Conservation (phyloP, 1,284 basidiomycete species). For the Xerocomus nothofagi region DNA sequence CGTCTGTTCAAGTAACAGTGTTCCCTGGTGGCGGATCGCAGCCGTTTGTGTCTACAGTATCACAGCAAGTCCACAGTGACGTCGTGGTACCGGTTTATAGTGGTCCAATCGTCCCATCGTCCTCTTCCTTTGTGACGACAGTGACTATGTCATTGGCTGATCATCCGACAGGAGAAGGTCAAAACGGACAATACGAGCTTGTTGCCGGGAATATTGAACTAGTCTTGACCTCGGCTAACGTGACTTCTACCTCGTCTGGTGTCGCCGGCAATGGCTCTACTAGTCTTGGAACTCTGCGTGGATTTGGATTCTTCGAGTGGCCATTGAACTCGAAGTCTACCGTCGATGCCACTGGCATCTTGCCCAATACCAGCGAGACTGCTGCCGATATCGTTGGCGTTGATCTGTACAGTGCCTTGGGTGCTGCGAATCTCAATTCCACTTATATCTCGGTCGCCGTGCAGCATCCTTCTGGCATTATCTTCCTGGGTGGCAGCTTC, state of each 20-base stretch:
- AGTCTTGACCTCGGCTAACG: slow-evolving; percentile 62
- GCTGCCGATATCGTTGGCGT: slow-evolving; percentile 64
- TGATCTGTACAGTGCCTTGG: slow-evolving; percentile 55
- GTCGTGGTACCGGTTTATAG: slow-evolving; percentile 67
- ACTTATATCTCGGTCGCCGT: slow-evolving; percentile 56
- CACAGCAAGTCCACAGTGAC: slow-evolving; percentile 75
- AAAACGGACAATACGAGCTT: slow-evolving; percentile 68
- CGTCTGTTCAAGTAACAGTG: slow-evolving; percentile 80
- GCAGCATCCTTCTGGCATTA: slow-evolving; percentile 59
- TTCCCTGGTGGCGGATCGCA: slow-evolving; percentile 71
- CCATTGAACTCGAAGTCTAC: slow-evolving; percentile 46
- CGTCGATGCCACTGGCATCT: slow-evolving; percentile 55
- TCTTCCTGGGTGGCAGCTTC: slow-evolving; percentile 84
- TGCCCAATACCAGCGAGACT: slow-evolving; percentile 77
- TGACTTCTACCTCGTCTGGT: slow-evolving; percentile 35
- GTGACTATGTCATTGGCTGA: slow-evolving; percentile 70
- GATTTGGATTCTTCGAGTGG: slow-evolving; percentile 84
- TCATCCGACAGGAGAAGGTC: slow-evolving; percentile 57
- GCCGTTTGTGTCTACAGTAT: slow-evolving; percentile 68
- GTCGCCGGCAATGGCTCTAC: slow-evolving; percentile 33
- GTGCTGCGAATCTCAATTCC: slow-evolving; percentile 40
- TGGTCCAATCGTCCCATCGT: slow-evolving; percentile 77
- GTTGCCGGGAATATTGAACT: slow-evolving; percentile 83
- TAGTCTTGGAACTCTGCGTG: slow-evolving; percentile 37
- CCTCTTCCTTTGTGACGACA: slow-evolving; percentile 71